Base-by-base conservation (phyloP, 345 rosid species). In the Citrus medica region DNA sequence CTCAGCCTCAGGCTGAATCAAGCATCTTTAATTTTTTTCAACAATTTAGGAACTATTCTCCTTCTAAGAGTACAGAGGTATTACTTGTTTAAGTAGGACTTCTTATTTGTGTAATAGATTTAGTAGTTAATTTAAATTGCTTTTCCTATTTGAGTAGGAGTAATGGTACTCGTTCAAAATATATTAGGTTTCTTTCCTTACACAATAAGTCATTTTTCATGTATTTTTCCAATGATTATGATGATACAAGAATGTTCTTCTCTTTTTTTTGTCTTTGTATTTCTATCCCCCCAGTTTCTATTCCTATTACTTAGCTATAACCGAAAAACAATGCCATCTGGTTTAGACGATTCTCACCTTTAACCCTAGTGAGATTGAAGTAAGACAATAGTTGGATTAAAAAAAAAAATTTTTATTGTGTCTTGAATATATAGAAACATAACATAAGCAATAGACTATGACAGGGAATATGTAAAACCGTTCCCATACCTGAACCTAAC, bases 401-500 rank as follows among this genome's bases (percentile, higher is more conserved):
- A 4, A 62, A 38, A 38, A 62, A 27, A 27, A 27, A 71, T 5
- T 16, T 63, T 30, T 28, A 63, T 16, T 63, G 67, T 63, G 67
- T 46, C 13, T 28, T 0, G 0, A 4, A 7, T 17, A 32, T 17
- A 37, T 3, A 32, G 42, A 69, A 28, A 51, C 17, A 25, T 46
- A 75, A 19, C 3, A 62, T 2, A 73, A 80, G 24, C 33, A 76
- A 27, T 58, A 32, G 24, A 68, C 62, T 61, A 72, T 1, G 27
- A 73, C 65, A 67, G 32, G 25, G 16, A 78, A 67, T 53, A 38
- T 4, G 67, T 68, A n/a, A 75, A 79, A 56, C 48, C n/a, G 33
- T 71, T 56, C 16, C 55, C 84, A 67, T 80, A 94, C 98, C 97
- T 92, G 92, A 94, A 88, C 81, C 86, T 80, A 78, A 92, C 97